These are phyloP conservation scores for Sphaceloma murrayae DNA, from an alignment of 2,329 filamentous ascomycete genomes.

Conservation along the genomic window DNA sequence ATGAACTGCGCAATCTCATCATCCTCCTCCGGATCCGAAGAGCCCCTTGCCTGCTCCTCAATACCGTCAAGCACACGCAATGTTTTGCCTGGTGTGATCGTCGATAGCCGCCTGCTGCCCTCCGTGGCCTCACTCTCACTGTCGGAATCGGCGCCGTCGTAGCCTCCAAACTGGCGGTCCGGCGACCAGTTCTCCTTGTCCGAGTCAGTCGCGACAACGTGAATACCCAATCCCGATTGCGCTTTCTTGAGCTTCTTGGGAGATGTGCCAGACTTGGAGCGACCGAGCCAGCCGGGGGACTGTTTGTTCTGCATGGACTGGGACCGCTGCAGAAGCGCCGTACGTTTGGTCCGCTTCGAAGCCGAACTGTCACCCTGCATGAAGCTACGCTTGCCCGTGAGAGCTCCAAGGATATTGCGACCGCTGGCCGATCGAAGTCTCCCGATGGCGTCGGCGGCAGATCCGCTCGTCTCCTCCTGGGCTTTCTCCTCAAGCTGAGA, in stretches of 20 bases:
- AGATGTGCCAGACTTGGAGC: slow-evolving; percentile 1
- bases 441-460: slow-evolving; percentile 71
- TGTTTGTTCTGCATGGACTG: slow-evolving; percentile 28
- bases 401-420: slow-evolving; percentile 42
- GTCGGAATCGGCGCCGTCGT: slow-evolving; percentile 20
- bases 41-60: slow-evolving; percentile 2
- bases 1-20: slow-evolving; percentile 67
- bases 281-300: slow-evolving; percentile 13
- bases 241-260: slow-evolving; percentile 25
- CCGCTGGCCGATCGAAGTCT: slow-evolving; percentile 64
- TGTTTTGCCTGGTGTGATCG: slow-evolving; percentile 18
- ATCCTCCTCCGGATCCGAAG: slow-evolving; percentile 39
- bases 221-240: slow-evolving; percentile 29
- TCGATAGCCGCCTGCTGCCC: not conserved
- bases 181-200: slow-evolving; percentile 91
- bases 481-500: slow-evolving; percentile 73
- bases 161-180: slow-evolving; percentile 31
- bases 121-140: slow-evolving; percentile 4
- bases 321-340: slow-evolving; percentile 25
- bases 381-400: slow-evolving; percentile 55
- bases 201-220: slow-evolving; percentile 58
- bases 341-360: slow-evolving; percentile 39
- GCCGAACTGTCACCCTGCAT: slow-evolving; percentile 20
- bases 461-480: slow-evolving; percentile 69
- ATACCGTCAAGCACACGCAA: slow-evolving; percentile 17